Base-by-base conservation (phyloP, 1,139 yeast genomes). In the Magnusiomyces ingens region DNA sequence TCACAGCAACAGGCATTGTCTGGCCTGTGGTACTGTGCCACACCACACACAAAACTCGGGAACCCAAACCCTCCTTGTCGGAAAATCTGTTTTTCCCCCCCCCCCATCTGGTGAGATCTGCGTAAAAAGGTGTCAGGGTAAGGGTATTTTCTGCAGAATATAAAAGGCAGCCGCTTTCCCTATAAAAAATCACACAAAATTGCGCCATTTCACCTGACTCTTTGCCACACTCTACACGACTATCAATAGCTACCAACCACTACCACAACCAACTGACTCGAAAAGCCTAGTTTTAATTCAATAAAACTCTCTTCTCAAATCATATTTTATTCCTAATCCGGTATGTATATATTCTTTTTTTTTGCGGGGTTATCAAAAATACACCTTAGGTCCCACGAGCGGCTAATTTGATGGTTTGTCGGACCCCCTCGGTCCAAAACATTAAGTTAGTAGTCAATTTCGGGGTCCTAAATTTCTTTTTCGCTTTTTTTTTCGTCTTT, bases 151-250 rank as follows among this genome's bases (percentile, higher is more conserved):
- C 10, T 11, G 6, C 3, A 43, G n/a, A 22, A 32, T 21, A n/a
- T 43, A 22, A 21, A 21, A 6, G 12, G 17, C 17, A 10, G 32
- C 26, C 32, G 4, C 19, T 5, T 17, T 17, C 12, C 22, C 22
- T 5, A n/a, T n/a, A n/a, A 11, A 18, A 17, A 8, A 21, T 43
- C 45, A 43, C 45, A 19, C n/a, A 8, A 13, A 18, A 18, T 43
- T 43, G 29, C 45, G 21, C 32, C 45, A 43, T 43, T 22, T 43
- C 45, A 43, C 45, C 45, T 43, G 45, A 43, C 32, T n/a, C 18
- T 41, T 6, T 18, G 11, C 15, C 35, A 19, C n/a, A 18, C 21
- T 17, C 18, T 26, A 26, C 19, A 10, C 12, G 18, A 11, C 21
- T 17, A n/a, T n/a, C n/a, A n/a, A n/a, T n/a, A 2, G 6, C 19